These are phyloP conservation scores for Psilocybe subaeruginosa DNA, from an alignment of 768 basidiomycete genomes.

Conservation along the genomic window DNA sequence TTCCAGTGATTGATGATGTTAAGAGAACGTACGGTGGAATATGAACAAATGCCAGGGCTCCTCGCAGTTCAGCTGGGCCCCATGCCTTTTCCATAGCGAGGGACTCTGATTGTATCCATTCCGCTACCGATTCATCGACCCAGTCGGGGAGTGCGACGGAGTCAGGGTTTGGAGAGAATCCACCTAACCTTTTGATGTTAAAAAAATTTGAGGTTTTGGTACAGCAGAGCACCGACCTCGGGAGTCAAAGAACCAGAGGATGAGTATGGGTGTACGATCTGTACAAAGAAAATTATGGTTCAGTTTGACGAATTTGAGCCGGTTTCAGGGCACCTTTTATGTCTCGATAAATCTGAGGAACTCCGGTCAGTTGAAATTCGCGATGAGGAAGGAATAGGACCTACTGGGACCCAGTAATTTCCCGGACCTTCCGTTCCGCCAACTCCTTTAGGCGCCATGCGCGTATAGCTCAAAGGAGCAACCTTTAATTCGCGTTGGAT, in stretches of 20 bases:
- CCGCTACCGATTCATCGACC: slow-evolving; percentile 65
- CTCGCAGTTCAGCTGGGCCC: slow-evolving; percentile 55
- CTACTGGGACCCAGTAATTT: slow-evolving; percentile 79
- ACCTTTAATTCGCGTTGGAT: slow-evolving; percentile 62
- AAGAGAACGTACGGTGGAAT: slow-evolving; percentile 62
- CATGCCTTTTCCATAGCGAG: slow-evolving; percentile 56
- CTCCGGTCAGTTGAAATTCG: background rate
- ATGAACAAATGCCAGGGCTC: slow-evolving; percentile 72
- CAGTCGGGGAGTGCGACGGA: slow-evolving; percentile 50
- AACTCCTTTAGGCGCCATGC: slow-evolving; percentile 58
- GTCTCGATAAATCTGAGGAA: slow-evolving; percentile 18
- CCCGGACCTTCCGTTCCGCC: slow-evolving; percentile 67
- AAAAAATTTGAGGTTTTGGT: background rate
- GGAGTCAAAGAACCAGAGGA: slow-evolving; percentile 84
- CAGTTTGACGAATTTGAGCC: background rate
- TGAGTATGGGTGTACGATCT: slow-evolving; percentile 52
- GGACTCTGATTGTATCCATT: slow-evolving; percentile 62
- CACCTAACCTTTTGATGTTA: slow-evolving; percentile 39
- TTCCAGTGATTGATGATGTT: background rate
- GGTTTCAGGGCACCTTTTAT: slow-evolving; percentile 28
- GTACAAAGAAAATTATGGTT: background rate
- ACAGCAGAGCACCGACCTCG: slow-evolving; percentile 42
- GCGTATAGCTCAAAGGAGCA: slow-evolving; percentile 66
- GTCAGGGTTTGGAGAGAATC: slow-evolving; percentile 46
- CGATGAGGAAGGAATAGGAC: slow-evolving; percentile 1